Evolutionary conservation across 148 eudicot genomes (phyloP), one percentile per base, ranked within the genome.

Genomic region (Gaultheria prostrata): DNA sequence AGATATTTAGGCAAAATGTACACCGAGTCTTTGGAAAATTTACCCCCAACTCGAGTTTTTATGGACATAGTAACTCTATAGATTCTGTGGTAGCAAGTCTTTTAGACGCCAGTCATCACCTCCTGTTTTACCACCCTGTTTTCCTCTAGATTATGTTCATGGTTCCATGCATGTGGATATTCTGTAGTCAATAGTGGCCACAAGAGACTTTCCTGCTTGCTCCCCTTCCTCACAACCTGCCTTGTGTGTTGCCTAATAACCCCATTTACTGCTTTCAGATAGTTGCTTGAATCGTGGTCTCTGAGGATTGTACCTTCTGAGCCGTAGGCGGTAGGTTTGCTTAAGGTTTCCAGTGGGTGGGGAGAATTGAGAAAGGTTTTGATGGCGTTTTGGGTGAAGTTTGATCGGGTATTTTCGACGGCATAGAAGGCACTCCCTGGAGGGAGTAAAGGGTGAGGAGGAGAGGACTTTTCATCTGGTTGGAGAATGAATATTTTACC

Each of bases 251-350:
- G 92, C 86, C 87, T 89, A 81, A 93, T 81, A 32, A 93, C 90
- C 33, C 85, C 89, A 35, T 89, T 91, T 46, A 93, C 83, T 15
- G 98, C 97, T 88, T 90, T 95, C 3, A 90, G 83, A 81, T 95
- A 95, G 89, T 93, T 95, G 86, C 89, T 90, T 2, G 98, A 95
- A 82, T 95, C 95, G 75, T 95, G 98, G 86, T 95, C 98, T 89
- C 97, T 88, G n/a, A 87, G 76, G 77, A 93, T 95, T 3, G 93
- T 88, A 26, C 98, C 98, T 61, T 95, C 93, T 0, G 95, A 89
- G 21, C 95, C 95, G 72, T 95, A 95, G 50, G 98, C 98, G 45
- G 82, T 85, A 17, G 92, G 97, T 76, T 95, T 88, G 30, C 93
- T 93, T 26, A 95, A 87, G 11, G 93, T 92, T 84, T 91, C 94